These are phyloP conservation scores for Trichoderma erinaceum DNA, from an alignment of 495 filamentous ascomycete genomes.

Conservation along the genomic window DNA sequence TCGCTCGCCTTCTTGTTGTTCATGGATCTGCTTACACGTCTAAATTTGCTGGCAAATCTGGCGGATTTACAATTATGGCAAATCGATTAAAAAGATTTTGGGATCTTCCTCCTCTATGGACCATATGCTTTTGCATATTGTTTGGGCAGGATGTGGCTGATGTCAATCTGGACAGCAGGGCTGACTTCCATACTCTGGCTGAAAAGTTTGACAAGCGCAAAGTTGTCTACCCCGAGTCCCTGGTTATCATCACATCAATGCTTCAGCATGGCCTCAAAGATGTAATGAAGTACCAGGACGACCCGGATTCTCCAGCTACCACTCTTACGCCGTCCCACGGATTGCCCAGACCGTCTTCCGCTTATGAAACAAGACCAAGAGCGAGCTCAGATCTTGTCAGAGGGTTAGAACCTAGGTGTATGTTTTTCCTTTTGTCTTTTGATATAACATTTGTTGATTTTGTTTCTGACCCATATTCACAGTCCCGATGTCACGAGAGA, in stretches of 20 bases:
- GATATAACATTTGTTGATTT: not conserved
- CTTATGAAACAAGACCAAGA: conserved; percentile 27
- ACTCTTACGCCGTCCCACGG: conserved; percentile 17
- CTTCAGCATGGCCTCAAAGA: conserved; percentile 71
- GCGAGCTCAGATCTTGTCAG: conserved; percentile 43
- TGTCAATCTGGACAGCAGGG: conserved; percentile 63
- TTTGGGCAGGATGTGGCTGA: conserved; percentile 75
- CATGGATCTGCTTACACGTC: conserved; percentile 73
- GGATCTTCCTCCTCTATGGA: conserved; percentile 80
- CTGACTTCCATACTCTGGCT: conserved; percentile 66
- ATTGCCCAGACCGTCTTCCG: not conserved
- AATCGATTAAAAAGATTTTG: conserved; percentile 81
- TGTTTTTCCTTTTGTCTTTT: conserved; percentile 20
- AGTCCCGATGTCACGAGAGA: conserved; percentile 38
- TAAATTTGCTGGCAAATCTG: conserved; percentile 78
- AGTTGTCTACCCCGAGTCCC: conserved; percentile 68
- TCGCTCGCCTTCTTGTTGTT: conserved; percentile 75
- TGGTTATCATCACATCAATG: conserved; percentile 81
- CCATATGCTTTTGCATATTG: conserved; percentile 80
- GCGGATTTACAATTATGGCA: conserved; percentile 79
- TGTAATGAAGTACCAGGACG: conserved; percentile 55
- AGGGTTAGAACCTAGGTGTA: conserved; percentile 46
- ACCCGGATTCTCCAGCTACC: conserved; percentile 47
- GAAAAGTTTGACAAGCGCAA: conserved; percentile 62
- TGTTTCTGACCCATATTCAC: conserved; percentile 20